Conservation (phyloP, 345 rosid genomes). For the Schrenkiella parvula region DNA sequence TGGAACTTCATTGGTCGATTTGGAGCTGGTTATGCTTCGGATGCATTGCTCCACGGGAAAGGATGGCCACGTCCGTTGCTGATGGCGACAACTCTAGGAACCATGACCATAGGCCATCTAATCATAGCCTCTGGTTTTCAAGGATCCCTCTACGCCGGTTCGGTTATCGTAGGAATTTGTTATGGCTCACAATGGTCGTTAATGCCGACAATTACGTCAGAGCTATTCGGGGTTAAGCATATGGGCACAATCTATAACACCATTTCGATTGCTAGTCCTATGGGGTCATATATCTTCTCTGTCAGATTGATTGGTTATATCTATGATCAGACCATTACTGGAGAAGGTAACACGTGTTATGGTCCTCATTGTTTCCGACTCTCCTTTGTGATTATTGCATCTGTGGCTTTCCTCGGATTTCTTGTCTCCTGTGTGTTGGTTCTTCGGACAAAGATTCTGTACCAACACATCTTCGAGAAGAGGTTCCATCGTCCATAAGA, state of each 20-base stretch:
- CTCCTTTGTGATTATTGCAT: constrained; percentile 64
- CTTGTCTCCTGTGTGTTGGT: constrained; percentile 50
- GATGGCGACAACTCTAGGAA: constrained; percentile 59
- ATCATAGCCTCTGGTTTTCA: constrained; percentile 63
- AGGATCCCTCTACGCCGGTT: constrained; percentile 56
- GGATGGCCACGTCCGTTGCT: constrained; percentile 71
- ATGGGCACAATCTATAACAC: constrained; percentile 89
- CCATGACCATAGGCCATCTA: constrained; percentile 49
- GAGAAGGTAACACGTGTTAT: constrained; percentile 44
- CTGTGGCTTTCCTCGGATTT: constrained; percentile 52
- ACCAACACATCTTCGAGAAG: constrained; percentile 41
- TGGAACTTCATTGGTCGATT: constrained; percentile 92
- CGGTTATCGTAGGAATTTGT: constrained; percentile 60
- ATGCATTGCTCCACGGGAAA: constrained; percentile 44
- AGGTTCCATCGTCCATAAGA: constrained; percentile 29
- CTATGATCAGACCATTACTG: constrained; percentile 49
- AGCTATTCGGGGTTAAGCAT: constrained; percentile 68
- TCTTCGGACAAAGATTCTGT: constrained; percentile 56
- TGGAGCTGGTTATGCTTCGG: constrained; percentile 66
- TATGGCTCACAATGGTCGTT: constrained; percentile 82
- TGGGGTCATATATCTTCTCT: constrained; percentile 77
- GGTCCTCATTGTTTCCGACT: constrained; percentile 69
- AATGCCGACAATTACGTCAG: constrained; percentile 70
- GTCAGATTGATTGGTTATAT: constrained; percentile 73
- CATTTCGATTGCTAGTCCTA: constrained; percentile 66